phyloP scores from a whole-genome alignment of 1,139 yeast genomes.

The Hyphopichia fennica region DNA sequence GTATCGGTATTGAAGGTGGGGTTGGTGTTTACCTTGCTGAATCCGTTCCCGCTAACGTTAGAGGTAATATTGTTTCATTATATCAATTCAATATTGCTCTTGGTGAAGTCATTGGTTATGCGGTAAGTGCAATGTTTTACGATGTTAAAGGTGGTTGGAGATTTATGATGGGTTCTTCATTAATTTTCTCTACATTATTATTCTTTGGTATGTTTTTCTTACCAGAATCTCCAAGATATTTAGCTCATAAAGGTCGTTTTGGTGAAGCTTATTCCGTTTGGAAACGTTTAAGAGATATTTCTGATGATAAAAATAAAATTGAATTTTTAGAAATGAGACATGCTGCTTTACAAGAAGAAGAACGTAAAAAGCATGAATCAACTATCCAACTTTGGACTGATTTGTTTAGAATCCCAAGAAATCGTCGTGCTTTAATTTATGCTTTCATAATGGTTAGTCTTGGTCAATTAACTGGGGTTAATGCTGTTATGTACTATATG shows the following conservation, averaged over 20 bases:
- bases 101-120: conserved; percentile 59
- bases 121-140: conserved; percentile 56
- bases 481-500: conserved; percentile 58
- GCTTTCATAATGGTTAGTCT: conserved; percentile 55
- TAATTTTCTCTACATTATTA: conserved; percentile 53
- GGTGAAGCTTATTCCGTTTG: conserved; percentile 59
- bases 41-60: conserved; percentile 54
- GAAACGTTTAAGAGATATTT: conserved; percentile 51
- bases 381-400: conserved; percentile 42
- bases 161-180: conserved; percentile 58
- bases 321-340: conserved; percentile 52
- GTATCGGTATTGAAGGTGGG: conserved; percentile 63
- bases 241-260: conserved; percentile 48
- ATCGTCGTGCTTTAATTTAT: conserved; percentile 57
- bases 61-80: conserved; percentile 59
- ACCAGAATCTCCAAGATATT: conserved; percentile 54
- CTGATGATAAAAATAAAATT: conserved; percentile 34
- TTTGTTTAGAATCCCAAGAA: conserved; percentile 52
- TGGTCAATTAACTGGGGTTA: conserved; percentile 59
- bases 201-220: conserved; percentile 47
- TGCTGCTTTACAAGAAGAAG: conserved; percentile 30
- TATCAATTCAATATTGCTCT: conserved; percentile 60
- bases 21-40: conserved; percentile 59
- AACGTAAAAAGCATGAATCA: conserved; percentile 22
- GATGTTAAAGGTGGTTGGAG: conserved; percentile 59